phyloP scores from a whole-genome alignment of 2,329 filamentous ascomycete species.

The Pseudohalonectria lignicola region DNA sequence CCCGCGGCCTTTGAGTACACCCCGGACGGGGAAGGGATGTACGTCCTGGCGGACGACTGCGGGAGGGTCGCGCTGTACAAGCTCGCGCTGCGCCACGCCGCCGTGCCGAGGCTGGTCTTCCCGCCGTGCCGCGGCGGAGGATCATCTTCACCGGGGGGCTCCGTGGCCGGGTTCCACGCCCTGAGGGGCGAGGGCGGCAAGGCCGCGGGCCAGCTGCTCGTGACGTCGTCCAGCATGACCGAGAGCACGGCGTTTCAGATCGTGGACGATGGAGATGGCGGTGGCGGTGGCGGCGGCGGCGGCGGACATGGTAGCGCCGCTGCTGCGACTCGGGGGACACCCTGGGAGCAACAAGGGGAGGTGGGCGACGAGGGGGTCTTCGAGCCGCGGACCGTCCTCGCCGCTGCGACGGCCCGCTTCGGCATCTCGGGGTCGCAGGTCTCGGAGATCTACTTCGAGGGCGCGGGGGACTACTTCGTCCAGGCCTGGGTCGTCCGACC shows the following conservation, averaged over 20 bases:
- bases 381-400: slow-evolving; percentile 15
- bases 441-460: slow-evolving; percentile 28
- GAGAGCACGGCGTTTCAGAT: slow-evolving; percentile 26
- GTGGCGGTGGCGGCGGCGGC: no score
- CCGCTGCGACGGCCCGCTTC: slow-evolving; percentile 18
- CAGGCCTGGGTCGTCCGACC: slow-evolving; percentile 29
- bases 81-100: slow-evolving; percentile 18
- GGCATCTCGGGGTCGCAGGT: slow-evolving; percentile 23
- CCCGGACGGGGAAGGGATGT: slow-evolving; percentile 17
- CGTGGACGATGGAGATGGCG: slow-evolving; percentile 10
- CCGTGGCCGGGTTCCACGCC: slow-evolving; percentile 9
- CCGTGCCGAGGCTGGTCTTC: slow-evolving; percentile 14
- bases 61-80: slow-evolving; percentile 21
- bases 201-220: slow-evolving; percentile 15
- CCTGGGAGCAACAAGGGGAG: slow-evolving; percentile 2
- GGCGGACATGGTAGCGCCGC: no score
- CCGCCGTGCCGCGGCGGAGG: slow-evolving; percentile 15
- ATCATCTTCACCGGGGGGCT: slow-evolving; percentile 18
- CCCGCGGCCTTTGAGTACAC: slow-evolving; percentile 23
- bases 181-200: not conserved
- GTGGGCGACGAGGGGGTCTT: not conserved
- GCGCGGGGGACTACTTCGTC: slow-evolving; percentile 20
- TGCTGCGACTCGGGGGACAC: no score
- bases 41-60: slow-evolving; percentile 20
- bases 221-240: slow-evolving; percentile 23